A percentile compares a stretch with the other conserved stretches of the same genome.
These are phyloP conservation scores for Podaxis sp. DNA, from an alignment of 768 basidiomycete genomes.

Conservation along the genomic window DNA sequence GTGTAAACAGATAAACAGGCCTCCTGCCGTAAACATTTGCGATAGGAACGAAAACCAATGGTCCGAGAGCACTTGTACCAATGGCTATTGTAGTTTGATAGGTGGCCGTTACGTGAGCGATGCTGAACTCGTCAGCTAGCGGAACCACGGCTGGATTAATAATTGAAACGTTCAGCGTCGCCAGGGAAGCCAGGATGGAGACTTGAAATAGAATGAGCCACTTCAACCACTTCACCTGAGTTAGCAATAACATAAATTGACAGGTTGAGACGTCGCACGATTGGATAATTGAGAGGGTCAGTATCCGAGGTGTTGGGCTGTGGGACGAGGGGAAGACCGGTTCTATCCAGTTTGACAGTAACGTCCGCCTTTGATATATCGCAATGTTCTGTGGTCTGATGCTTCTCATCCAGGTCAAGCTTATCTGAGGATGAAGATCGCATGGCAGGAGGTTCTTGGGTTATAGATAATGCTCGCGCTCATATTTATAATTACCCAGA, in stretches of 20 bases:
- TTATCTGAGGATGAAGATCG: slow-evolving; percentile 1
- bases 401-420: slow-evolving; percentile 5
- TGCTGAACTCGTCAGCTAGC: slow-evolving; percentile 35
- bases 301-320: slow-evolving; percentile 16
- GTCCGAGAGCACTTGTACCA: slow-evolving; percentile 34
- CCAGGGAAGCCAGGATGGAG: slow-evolving; percentile 34
- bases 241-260: slow-evolving; percentile 4
- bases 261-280: slow-evolving; percentile 19
- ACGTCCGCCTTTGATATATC: not conserved
- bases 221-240: slow-evolving; percentile 32
- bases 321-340: slow-evolving; percentile 10
- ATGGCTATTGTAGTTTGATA: slow-evolving; percentile 41
- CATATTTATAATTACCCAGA: slow-evolving; percentile 5
- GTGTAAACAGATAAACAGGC: slow-evolving; percentile 34
- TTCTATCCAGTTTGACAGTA: slow-evolving; percentile 4
- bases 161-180: slow-evolving; percentile 37
- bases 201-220: slow-evolving; percentile 32
- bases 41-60: slow-evolving; percentile 37
- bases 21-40: slow-evolving; percentile 41
- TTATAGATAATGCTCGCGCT: not conserved
- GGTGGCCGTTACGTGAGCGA: slow-evolving; percentile 35
- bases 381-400: not conserved
- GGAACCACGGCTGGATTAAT: slow-evolving; percentile 39
- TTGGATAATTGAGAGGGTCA: slow-evolving; percentile 44
- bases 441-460: not conserved